Base-by-base conservation (phyloP, 331 rosid genomes). In the Erythrophleum ivorense region DNA sequence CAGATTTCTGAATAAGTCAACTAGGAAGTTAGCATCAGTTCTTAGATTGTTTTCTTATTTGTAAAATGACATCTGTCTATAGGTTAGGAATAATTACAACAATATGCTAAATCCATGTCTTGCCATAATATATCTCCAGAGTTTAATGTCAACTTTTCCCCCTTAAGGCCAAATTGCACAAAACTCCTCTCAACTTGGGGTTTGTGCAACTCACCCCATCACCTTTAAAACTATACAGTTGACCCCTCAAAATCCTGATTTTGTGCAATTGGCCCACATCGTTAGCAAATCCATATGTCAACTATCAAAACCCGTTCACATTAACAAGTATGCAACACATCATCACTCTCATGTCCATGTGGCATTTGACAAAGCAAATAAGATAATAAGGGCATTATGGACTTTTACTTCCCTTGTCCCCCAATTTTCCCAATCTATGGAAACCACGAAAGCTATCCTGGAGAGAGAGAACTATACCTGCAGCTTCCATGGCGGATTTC, bases 1-100 rank as follows among this genome's bases (percentile, higher is more conserved):
- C 31, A 49, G 24, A 64, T 50, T 60, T 52, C 73, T 57, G 14
- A 64, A 63, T 12, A 38, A 41, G 69, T 38, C 45, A 81, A 74
- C n/a, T 5, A 57, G 45, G 13, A 45, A 68, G 34, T 34, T 13
- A 66, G 29, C 29, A 24, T 24, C 29, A 24, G 29, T 24, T 24
- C 29, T 24, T 24, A 24, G 29, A 24, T 24, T 24, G 29, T 24
- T 24, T 24, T 24, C 29, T 24, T 24, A 24, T 24, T 24, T 24
- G 29, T 24, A 24, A 24, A 24, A 24, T 24, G 29, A 24, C 29
- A 24, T 24, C 29, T 24, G 29, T 24, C 29, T 24, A 24, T 24
- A 24, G 29, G 29, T 24, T 24, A 24, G 29, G 29, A 24, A 24
- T 24, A 24, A 24, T 24, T 24, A 24, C 29, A 24, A 24, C 29